Evolutionary conservation across 768 basidiomycete genomes (phyloP).

Genomic region (Russula griseocarnosa): DNA sequence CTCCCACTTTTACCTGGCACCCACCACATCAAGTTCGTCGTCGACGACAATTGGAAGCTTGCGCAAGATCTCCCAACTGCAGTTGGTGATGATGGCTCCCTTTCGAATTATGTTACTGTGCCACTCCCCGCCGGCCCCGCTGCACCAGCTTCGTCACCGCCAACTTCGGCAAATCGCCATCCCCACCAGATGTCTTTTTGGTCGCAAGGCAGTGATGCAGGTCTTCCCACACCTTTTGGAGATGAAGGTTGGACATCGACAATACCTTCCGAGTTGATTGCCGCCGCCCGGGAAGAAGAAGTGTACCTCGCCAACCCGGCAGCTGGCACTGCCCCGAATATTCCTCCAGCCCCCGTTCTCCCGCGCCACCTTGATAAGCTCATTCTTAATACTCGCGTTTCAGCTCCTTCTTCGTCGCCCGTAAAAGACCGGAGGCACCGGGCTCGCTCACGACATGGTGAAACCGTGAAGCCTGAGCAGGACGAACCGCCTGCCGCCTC

Average conservation of each 20-base stretch:
- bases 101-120: conserved; percentile 91
- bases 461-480: conserved; percentile 21
- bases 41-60: conserved; percentile 83
- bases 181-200: conserved; percentile 40
- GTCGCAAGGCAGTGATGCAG: conserved; percentile 35
- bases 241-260: conserved; percentile 66
- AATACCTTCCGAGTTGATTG: conserved; percentile 72
- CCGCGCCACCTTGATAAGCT: conserved; percentile 92
- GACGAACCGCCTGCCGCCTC: conserved; percentile 24
- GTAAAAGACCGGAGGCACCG: conserved; percentile 22
- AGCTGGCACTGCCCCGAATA: conserved; percentile 59
- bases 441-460: conserved; percentile 27
- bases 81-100: conserved; percentile 88
- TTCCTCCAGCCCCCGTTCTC: conserved; percentile 83
- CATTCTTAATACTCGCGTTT: conserved; percentile 63
- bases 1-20: conserved; percentile 78
- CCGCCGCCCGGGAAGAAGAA: conserved; percentile 84
- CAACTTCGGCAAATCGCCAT: conserved; percentile 30
- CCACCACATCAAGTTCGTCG: conserved; percentile 91
- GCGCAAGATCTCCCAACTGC: conserved; percentile 79
- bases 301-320: conserved; percentile 47
- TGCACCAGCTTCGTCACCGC: conserved; percentile 36
- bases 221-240: conserved; percentile 26
- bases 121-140: conserved; percentile 36
- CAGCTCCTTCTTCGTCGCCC: conserved; percentile 29